These are phyloP conservation scores for Globisporangium perplexum DNA, from an alignment of 352 stramenopile species.

Conservation along the genomic window DNA sequence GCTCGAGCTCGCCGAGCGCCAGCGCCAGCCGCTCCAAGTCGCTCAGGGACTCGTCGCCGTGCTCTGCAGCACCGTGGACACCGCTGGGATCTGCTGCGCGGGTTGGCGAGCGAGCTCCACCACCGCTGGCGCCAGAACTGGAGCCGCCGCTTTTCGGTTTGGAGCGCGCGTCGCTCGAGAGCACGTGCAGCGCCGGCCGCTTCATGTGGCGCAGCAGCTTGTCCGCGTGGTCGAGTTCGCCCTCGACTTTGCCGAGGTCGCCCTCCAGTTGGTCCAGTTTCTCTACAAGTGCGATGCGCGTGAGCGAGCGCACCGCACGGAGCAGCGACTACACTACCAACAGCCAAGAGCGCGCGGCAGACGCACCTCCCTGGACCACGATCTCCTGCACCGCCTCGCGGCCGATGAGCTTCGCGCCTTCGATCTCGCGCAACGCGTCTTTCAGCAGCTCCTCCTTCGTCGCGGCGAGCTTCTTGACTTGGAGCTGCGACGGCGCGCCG, in stretches of 20 bases:
- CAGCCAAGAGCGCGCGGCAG: too few relatives aligned
- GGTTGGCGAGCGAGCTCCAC: not conserved
- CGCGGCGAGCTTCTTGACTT: conserved; percentile 55
- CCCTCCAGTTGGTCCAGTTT: conserved; percentile 68
- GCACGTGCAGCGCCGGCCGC: conserved; percentile 59
- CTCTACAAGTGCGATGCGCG: conserved; percentile 19
- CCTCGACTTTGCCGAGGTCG: conserved; percentile 49
- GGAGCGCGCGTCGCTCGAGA: conserved; percentile 35
- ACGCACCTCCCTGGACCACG: conserved; percentile 48
- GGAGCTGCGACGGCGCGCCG: conserved; percentile 41
- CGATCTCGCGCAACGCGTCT: conserved; percentile 67
- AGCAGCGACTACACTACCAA: not conserved
- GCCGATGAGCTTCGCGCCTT: conserved; percentile 64
- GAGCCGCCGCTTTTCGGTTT: conserved; percentile 10
- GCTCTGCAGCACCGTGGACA: not conserved
- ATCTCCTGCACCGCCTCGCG: conserved; percentile 70
- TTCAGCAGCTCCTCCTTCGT: conserved; percentile 63
- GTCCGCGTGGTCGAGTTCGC: conserved; percentile 67
- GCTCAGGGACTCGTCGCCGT: conserved; percentile 19
- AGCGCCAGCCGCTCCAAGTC: conserved; percentile 59
- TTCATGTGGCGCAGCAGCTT: conserved; percentile 71
- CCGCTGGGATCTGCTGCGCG: not conserved
- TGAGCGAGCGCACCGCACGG: not conserved
- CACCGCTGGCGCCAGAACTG: not conserved
- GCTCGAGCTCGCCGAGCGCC: conserved; percentile 62